phyloP scores from a whole-genome alignment of 1,284 basidiomycete species.

The Cerioporus squamosus region DNA sequence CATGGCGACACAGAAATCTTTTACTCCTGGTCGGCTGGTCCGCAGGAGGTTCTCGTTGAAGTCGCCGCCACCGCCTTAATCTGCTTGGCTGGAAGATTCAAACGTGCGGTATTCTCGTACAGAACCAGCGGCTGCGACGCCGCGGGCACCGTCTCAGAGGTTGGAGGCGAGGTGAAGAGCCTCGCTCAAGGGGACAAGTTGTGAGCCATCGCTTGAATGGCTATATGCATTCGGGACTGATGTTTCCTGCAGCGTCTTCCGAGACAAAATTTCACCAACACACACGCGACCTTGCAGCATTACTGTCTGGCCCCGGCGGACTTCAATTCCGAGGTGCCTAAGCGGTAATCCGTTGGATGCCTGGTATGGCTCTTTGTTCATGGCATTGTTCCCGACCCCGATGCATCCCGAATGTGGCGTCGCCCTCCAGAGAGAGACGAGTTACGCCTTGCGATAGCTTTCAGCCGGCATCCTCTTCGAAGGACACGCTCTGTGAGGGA shows the following conservation, averaged over 20 bases:
- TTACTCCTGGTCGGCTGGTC: slow-evolving; percentile 41
- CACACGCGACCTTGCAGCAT: slow-evolving; percentile 3
- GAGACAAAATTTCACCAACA: slow-evolving; percentile 24
- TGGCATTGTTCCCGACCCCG: too few species aligned
- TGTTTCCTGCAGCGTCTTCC: slow-evolving; percentile 25
- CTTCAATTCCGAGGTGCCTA: not conserved
- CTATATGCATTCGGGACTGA: too few species aligned
- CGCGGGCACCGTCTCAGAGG: slow-evolving; percentile 48
- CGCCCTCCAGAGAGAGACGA: too few species aligned
- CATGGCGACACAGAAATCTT: slow-evolving; percentile 27
- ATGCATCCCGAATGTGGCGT: too few species aligned
- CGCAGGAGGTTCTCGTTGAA: slow-evolving; percentile 46
- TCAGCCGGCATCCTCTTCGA: too few species aligned
- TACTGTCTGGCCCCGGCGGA: slow-evolving; percentile 1
- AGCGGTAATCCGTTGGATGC: too few species aligned
- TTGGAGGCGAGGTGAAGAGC: slow-evolving; percentile 46
- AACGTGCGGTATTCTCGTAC: slow-evolving; percentile 29
- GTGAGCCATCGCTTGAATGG: slow-evolving; percentile 26
- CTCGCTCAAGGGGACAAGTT: slow-evolving; percentile 54
- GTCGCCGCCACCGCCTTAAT: slow-evolving; percentile 45
- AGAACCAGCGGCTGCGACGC: slow-evolving; percentile 52
- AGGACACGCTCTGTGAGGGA: too few species aligned
- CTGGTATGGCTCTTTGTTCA: too few species aligned
- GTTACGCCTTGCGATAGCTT: too few species aligned
- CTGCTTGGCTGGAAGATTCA: slow-evolving; percentile 46